Evolutionary conservation across 78 protist species (phyloP), one percentile per base, ranked within the genome.

Genomic region (Pigoraptor vietnamica): DNA sequence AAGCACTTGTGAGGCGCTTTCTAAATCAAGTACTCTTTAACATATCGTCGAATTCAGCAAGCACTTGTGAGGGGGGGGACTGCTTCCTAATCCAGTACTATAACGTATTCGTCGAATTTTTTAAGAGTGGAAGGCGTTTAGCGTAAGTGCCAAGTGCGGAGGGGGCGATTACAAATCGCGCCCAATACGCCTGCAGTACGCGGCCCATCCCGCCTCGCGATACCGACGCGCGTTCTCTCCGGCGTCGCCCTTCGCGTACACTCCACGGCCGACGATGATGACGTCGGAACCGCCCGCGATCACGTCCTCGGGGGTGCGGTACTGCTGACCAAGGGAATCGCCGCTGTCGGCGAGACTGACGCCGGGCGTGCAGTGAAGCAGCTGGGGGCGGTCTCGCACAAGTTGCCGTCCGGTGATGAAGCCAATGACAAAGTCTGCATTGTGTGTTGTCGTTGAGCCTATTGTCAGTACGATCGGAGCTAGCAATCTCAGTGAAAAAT

Each of bases 181-280:
- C 14, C 67, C 67, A 48, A 48, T 48, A 14, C 67, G 67, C 67
- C 14, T 48, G 67, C 67, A 48, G 84, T 79, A 79, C 10, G 84
- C 84, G 21, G 84, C 84, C 84, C 84, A 79, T 2, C 84, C 84
- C 10, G 84, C 84, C 32, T 79, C 34, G 34, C 32, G 21, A 25
- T 79, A 79, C 10, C 34, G 34, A 2, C 1, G 21, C 14, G 84
- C 84, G 10, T 14, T 25, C 34, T 2, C 84, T 2, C 21, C 35
- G 34, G 84, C 34, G 32, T 79, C 84, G 84, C 34, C 84, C 1
- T 2, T 25, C 21, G 35, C 32, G n/a, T 79, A 79, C 34, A 79
- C 84, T 2, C 97, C 98, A 24, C 98, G 92, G 40, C 98, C 98
- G 24, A 96, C 98, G n/a, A 95, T 95, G 91, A 96, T 93, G 48